These are phyloP conservation scores for Auricularia heimuer DNA, from an alignment of 768 basidiomycete genomes.

Conservation along the genomic window DNA sequence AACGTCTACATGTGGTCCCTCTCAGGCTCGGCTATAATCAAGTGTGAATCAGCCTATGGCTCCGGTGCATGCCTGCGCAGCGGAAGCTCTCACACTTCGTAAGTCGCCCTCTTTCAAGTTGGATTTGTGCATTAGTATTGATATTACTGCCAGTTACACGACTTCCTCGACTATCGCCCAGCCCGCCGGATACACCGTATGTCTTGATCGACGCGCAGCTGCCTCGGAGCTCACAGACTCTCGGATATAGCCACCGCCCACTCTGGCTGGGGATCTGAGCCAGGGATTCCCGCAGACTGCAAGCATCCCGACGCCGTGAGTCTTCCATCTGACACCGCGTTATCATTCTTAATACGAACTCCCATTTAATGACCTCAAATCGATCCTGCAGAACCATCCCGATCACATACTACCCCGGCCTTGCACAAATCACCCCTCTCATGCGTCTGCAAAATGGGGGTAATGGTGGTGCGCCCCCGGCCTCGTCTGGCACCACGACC, in stretches of 20 bases:
- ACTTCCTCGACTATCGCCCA: slow-evolving; percentile 14
- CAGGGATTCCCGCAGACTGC: slow-evolving; percentile 16
- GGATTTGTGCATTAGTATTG: not conserved
- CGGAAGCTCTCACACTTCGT: slow-evolving; percentile 12
- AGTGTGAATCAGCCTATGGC: slow-evolving; percentile 23
- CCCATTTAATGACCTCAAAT: not conserved
- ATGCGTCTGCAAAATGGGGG: slow-evolving; percentile 6
- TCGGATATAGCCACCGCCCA: slow-evolving; percentile 13
- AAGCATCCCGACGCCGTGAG: slow-evolving; percentile 19
- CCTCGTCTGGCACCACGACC: not conserved
- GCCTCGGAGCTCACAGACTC: not conserved
- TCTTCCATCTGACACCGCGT: not conserved
- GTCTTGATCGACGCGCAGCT: not conserved
- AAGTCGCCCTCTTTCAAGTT: not conserved
- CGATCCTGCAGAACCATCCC: slow-evolving; percentile 16
- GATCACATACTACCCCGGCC: slow-evolving; percentile 17
- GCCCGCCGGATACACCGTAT: slow-evolving; percentile 18
- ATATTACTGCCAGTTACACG: not conserved
- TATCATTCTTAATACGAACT: not conserved
- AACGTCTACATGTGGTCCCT: slow-evolving; percentile 23
- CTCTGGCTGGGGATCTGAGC: slow-evolving; percentile 16
- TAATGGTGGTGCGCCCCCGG: not conserved
- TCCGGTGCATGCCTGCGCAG: slow-evolving; percentile 17
- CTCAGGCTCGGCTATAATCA: slow-evolving; percentile 17
- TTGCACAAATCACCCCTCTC: slow-evolving; percentile 17